Conservation (phyloP, 371 early-diverging fungal species). For the Nosema granulosis region DNA sequence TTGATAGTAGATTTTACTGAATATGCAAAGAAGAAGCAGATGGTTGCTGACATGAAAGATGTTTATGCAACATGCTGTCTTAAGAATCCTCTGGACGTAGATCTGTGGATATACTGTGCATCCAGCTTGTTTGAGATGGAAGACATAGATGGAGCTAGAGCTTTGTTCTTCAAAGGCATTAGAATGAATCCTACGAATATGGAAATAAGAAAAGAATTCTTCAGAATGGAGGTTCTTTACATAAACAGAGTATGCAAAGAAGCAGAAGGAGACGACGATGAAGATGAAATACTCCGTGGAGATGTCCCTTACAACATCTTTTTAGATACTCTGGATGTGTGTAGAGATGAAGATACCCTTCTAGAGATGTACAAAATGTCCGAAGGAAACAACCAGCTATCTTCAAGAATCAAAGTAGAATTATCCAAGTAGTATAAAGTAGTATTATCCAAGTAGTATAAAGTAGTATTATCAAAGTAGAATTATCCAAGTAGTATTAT, state of each 20-base stretch:
- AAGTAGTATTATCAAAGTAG: no score
- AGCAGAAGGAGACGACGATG: constrained; percentile 13
- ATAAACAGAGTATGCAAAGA: constrained; percentile 5
- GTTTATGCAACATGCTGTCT: constrained; percentile 39
- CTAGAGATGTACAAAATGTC: not conserved
- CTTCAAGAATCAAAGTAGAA: no score
- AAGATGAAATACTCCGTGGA: constrained; percentile 29
- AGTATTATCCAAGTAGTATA: no score
- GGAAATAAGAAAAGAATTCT: constrained; percentile 51
- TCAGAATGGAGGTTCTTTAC: constrained; percentile 50
- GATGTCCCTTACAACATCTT: constrained; percentile 31
- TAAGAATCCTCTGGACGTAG: constrained; percentile 34
- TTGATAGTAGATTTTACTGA: constrained; percentile 42
- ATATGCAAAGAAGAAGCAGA: constrained; percentile 38
- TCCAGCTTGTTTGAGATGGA: constrained; percentile 43
- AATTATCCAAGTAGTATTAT: no score
- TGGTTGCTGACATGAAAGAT: constrained; percentile 42
- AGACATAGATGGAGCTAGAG: constrained; percentile 47
- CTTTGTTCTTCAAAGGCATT: constrained; percentile 46
- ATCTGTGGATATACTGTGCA: constrained; percentile 56
- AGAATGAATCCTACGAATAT: constrained; percentile 17
- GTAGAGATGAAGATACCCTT: not conserved
- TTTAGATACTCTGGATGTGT: constrained; percentile 7
- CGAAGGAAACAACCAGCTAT: no score
- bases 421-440: no score